Conservation (phyloP, 2,329 filamentous ascomycete species). For the Cordyceps tenuipes region DNA sequence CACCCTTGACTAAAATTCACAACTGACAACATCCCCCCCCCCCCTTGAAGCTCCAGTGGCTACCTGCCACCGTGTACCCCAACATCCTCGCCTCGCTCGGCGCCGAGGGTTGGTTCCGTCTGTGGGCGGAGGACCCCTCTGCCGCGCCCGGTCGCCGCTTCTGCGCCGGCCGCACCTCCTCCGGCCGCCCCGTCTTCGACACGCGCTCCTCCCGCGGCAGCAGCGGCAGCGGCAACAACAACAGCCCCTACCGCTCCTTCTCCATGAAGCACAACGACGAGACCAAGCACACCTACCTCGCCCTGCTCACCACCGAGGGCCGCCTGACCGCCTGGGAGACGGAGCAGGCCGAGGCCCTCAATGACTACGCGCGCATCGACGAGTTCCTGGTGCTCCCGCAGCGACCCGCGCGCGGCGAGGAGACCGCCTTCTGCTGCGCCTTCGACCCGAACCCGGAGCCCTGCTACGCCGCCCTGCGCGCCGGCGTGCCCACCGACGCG, state of each 20-base stretch:
- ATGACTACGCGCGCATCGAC: constrained; percentile 67
- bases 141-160: constrained; percentile 76
- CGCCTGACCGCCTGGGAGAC: constrained; percentile 76
- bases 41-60: constrained; percentile 72
- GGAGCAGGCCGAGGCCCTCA: constrained; percentile 71
- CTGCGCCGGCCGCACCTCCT: constrained; percentile 47
- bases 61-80: constrained; percentile 78
- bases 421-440: constrained; percentile 75
- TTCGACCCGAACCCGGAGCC: constrained; percentile 85
- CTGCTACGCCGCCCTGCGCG: constrained; percentile 66
- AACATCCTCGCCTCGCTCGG: constrained; percentile 81
- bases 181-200: constrained; percentile 45
- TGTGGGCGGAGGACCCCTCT: constrained; percentile 87
- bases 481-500: constrained; percentile 72
- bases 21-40: neutral
- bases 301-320: constrained; percentile 75
- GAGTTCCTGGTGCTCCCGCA: constrained; percentile 63
- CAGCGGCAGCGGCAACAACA: constrained; percentile 27
- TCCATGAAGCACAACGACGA: constrained; percentile 78
- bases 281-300: constrained; percentile 73
- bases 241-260: constrained; percentile 63
- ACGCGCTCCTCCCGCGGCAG: constrained; percentile 39
- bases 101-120: constrained; percentile 79
- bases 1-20: too few species aligned
- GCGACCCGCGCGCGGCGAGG: constrained; percentile 68